Base-by-base conservation (phyloP, 164 flowering plant species). In the Magnolia kwangsiensis region DNA sequence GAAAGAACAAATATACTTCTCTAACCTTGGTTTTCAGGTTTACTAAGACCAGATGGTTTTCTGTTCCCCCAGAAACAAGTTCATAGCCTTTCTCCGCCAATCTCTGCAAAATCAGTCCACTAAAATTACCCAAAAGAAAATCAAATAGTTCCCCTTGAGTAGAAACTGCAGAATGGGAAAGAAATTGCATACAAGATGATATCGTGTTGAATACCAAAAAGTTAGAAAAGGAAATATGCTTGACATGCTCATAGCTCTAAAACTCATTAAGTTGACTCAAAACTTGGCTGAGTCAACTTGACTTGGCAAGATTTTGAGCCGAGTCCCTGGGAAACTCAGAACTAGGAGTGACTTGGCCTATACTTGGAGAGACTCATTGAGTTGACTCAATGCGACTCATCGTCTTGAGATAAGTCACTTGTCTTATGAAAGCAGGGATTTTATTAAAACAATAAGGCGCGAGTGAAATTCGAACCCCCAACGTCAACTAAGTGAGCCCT, bases 31-130 rank as follows among this genome's bases (percentile, higher is more conserved):
- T 80, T 74, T 83, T 88, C 74, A 89, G 81, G 77, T 94, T 94
- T 74, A 94, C 98, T 89, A 94, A 82, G 66, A 96, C 98, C 61
- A 96, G 79, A 85, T 96, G 99, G 86, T 94, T 96, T 8, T 96
- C 99, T 73, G 99, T 96, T 80, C 99, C 99, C 67, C 98, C 99
- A 79, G 98, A 94, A 24, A 96, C 99, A 79, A 96, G 92, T 23
- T 94, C 96, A 82, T 94, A 96, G 71, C 98, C 97, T 55, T 64
- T 82, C 78, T 85, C 82, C 1, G 51, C 10, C 85, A 96, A 81
- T 68, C 84, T 80, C 99, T 95, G 91, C 83, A 86, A 77, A 81
- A 69, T 50, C 18, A 27, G 37, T 13, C 78, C n/a, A 51, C 75
- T 50, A 27, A 21, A 74, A 5, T 19, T 50, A 11, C 14, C 24